Conservation (phyloP, 2,329 filamentous ascomycete genomes). For the Teratosphaeria viscida region DNA sequence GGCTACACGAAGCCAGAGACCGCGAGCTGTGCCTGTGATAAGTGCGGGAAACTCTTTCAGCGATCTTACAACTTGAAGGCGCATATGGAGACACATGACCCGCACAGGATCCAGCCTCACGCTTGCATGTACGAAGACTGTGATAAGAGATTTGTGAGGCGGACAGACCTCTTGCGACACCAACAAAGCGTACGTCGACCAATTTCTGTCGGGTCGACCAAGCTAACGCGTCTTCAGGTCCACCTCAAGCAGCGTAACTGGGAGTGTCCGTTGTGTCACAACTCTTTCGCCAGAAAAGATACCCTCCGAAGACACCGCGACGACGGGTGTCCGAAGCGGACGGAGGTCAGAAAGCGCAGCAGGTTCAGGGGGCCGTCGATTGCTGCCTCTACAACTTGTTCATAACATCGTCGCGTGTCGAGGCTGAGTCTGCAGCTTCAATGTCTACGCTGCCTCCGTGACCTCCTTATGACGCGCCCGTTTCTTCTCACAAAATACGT, state of each 20-base stretch:
- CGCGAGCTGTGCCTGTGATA: conserved; percentile 60
- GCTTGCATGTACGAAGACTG: conserved; percentile 57
- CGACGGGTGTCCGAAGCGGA: conserved; percentile 62
- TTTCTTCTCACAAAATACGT: not conserved
- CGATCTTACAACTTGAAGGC: conserved; percentile 79
- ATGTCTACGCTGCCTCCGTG: not conserved
- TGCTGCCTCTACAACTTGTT: not conserved
- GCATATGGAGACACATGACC: conserved; percentile 75
- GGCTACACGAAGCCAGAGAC: conserved; percentile 46
- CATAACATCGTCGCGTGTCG: not conserved
- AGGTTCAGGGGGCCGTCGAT: not conserved
- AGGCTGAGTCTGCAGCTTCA: not conserved
- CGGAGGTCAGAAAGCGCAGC: conserved; percentile 15
- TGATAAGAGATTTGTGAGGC: conserved; percentile 66
- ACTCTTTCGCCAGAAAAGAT: conserved; percentile 68
- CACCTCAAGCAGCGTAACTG: conserved; percentile 64
- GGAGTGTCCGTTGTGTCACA: conserved; percentile 59
- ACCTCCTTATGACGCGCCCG: not conserved
- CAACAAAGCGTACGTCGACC: conserved; percentile 39
- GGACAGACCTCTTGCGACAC: conserved; percentile 61
- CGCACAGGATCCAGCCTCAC: conserved; percentile 59
- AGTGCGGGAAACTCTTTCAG: conserved; percentile 71
- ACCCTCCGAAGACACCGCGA: conserved; percentile 75
- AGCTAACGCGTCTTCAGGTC: conserved; percentile 36
- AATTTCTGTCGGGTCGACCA: conserved; percentile 29